A percentile compares a stretch with the other conserved stretches of the same genome.
phyloP scores from a whole-genome alignment of 257 asterid species.

The Scutellaria baicalensis region DNA sequence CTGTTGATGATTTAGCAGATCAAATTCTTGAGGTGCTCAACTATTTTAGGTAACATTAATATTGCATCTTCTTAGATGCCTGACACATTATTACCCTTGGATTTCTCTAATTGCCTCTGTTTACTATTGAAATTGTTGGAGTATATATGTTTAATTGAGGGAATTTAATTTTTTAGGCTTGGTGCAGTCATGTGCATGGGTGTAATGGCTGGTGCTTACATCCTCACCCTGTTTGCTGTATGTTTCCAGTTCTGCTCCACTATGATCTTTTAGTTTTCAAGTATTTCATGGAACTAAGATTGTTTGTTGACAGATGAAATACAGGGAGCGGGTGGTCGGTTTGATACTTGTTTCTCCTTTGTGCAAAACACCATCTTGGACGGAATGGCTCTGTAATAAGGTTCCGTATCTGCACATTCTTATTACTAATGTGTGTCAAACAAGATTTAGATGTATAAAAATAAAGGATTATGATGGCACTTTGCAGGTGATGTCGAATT shows the following conservation, averaged over 20 bases:
- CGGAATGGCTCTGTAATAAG: slow-evolving; percentile 90
- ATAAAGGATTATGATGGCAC: slow-evolving; percentile 25
- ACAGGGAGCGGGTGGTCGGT: slow-evolving; percentile 82
- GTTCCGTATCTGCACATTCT: slow-evolving; percentile 22
- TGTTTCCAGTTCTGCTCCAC: slow-evolving; percentile 17
- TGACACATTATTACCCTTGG: neutral
- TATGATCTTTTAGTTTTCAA: neutral
- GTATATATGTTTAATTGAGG: slow-evolving; percentile 7
- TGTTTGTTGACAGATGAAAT: slow-evolving; percentile 55
- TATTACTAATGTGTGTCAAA: neutral
- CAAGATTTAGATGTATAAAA: neutral
- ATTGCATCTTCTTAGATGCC: neutral
- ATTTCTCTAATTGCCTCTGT: slow-evolving; percentile 5
- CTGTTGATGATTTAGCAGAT: slow-evolving; percentile 75
- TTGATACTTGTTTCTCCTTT: slow-evolving; percentile 89
- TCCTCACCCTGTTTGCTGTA: slow-evolving; percentile 81
- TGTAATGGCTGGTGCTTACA: slow-evolving; percentile 88
- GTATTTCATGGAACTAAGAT: neutral
- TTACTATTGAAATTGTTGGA: neutral
- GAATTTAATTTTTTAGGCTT: slow-evolving; percentile 48
- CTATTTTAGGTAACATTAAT: slow-evolving; percentile 59
- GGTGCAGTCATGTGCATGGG: slow-evolving; percentile 98
- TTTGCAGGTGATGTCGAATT: slow-evolving; percentile 83
- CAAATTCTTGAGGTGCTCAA: slow-evolving; percentile 87
- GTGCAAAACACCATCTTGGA: slow-evolving; percentile 87